phyloP scores from a whole-genome alignment of 1,284 basidiomycete species.

The Erythrobasidium hasegawianum region DNA sequence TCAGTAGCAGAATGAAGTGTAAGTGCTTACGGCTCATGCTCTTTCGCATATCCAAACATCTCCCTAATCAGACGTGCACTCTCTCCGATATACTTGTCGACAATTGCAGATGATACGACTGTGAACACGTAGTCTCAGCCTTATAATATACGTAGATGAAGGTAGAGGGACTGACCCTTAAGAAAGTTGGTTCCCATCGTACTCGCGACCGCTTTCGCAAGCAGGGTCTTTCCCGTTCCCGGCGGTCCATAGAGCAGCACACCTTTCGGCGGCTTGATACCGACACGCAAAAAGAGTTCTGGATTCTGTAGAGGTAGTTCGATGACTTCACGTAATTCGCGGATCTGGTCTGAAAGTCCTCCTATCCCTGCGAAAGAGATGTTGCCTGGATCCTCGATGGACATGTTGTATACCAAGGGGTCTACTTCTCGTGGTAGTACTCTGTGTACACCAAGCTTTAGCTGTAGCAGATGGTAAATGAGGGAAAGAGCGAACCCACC shows the following conservation, averaged over 20 bases:
- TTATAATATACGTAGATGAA: background rate
- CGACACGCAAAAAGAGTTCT: conserved; percentile 94
- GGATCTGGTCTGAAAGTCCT: conserved; percentile 94
- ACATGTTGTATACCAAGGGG: conserved; percentile 99
- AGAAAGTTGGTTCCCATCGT: conserved; percentile 98
- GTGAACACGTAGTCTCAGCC: background rate
- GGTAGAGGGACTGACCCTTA: conserved; percentile 53
- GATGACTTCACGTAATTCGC: conserved; percentile 97
- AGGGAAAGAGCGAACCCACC: conserved; percentile 48
- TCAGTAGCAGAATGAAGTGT: background rate
- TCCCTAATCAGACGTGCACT: conserved; percentile 89
- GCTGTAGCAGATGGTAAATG: background rate
- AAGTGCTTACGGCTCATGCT: conserved; percentile 71
- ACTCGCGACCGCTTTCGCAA: conserved; percentile 96
- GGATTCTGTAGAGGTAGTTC: conserved; percentile 96
- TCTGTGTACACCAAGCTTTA: conserved; percentile 21
- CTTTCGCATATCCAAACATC: conserved; percentile 97
- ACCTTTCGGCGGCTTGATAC: conserved; percentile 98
- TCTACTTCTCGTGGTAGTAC: conserved; percentile 97
- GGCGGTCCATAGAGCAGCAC: conserved; percentile 92
- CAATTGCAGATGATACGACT: conserved; percentile 97
- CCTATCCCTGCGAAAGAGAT: conserved; percentile 97
- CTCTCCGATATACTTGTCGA: conserved; percentile 99
- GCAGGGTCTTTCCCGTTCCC: conserved; percentile 97
- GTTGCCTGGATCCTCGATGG: conserved; percentile 91